Evolutionary conservation across 345 rosid genomes (phyloP).

Genomic region (Litchi chinensis): DNA sequence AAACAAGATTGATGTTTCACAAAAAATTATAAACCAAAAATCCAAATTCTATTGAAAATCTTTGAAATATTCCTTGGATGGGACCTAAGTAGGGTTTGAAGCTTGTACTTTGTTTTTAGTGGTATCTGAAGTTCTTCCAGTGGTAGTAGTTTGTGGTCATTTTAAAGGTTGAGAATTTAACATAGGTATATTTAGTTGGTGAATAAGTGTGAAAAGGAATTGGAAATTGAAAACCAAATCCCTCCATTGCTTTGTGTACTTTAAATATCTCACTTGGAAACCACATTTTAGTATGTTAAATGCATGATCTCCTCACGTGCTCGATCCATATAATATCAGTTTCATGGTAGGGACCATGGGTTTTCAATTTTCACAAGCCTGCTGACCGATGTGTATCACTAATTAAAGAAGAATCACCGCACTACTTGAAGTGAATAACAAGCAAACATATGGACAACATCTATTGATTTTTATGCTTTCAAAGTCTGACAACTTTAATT

Average conservation of each 20-base stretch:
- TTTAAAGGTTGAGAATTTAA: not conserved
- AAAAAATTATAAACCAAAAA: no score
- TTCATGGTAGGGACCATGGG: not conserved
- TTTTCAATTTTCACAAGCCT: slow-evolving; percentile 5
- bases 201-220: not conserved
- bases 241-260: not conserved
- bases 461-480: not conserved
- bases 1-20: no score
- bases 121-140: not conserved
- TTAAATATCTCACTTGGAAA: not conserved
- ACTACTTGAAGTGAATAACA: not conserved
- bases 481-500: no score
- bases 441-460: not conserved
- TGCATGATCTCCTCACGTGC: not conserved
- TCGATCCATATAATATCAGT: not conserved
- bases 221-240: not conserved
- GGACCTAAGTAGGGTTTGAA: not conserved
- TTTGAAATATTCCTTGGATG: not conserved
- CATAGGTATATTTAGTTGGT: not conserved
- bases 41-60: no score
- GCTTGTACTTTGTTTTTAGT: not conserved
- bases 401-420: not conserved
- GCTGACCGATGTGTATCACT: not conserved
- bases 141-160: not conserved
- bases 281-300: not conserved